Evolutionary conservation across 441 rosid genomes (phyloP).

Genomic region (Omphalea diandra): DNA sequence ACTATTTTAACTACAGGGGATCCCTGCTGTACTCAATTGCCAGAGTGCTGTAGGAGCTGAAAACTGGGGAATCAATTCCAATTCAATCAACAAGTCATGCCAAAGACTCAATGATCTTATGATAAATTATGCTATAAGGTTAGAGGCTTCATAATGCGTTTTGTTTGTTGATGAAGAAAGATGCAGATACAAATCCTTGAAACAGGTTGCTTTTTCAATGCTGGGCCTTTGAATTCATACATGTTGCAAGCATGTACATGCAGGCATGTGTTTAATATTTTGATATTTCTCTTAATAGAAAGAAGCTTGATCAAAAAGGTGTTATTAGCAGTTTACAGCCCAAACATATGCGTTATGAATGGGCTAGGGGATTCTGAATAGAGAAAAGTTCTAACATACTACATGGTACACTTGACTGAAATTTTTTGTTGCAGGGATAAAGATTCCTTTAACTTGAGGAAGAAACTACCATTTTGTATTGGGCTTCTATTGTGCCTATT

Average conservation of each 20-base stretch:
- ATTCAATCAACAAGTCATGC: conserved; percentile 67
- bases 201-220: conserved; percentile 9
- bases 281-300: neutral
- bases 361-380: no score
- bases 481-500: conserved; percentile 82
- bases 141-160: conserved; percentile 17
- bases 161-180: conserved; percentile 8
- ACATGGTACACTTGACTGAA: conserved; percentile 15
- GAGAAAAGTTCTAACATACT: neutral
- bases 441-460: conserved; percentile 88
- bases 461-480: conserved; percentile 81
- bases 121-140: conserved; percentile 91
- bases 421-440: conserved; percentile 63
- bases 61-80: conserved; percentile 77
- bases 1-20: conserved; percentile 51
- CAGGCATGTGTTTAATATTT: neutral
- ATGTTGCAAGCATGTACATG: no score
- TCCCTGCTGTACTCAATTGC: conserved; percentile 82
- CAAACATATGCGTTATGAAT: neutral
- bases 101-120: conserved; percentile 63
- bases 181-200: neutral
- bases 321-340: neutral
- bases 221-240: neutral
- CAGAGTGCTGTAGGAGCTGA: conserved; percentile 80
- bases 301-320: neutral